Percentiles rank a stretch among this genome's conserved stretches.
Conservation (phyloP, 2,329 filamentous ascomycete species). For the Fusarium sp. region DNA sequence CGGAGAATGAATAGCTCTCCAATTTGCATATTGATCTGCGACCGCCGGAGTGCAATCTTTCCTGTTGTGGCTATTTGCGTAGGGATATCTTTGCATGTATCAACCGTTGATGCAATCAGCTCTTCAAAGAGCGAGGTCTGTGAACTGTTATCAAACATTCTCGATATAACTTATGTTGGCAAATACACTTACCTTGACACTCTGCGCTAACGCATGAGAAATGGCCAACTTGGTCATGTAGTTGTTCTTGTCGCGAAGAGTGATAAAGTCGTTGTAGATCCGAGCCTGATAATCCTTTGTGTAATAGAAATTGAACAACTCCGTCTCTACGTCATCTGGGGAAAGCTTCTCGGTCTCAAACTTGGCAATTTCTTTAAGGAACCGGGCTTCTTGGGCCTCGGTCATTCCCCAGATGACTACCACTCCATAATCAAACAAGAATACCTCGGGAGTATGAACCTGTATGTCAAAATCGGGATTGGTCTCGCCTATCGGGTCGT, state of each 20-base stretch:
- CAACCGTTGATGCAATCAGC: conserved; percentile 91
- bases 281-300: conserved; percentile 96
- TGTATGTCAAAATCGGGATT: conserved; percentile 84
- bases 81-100: conserved; percentile 92
- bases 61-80: conserved; percentile 93
- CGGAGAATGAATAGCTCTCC: conserved; percentile 97
- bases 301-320: conserved; percentile 99
- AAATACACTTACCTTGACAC: conserved; percentile 77
- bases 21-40: conserved; percentile 99
- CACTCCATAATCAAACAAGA: conserved; percentile 97
- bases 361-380: conserved; percentile 92
- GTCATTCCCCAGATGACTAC: conserved; percentile 99
- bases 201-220: conserved; percentile 93
- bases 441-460: conserved; percentile 93
- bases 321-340: conserved; percentile 90
- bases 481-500: conserved; percentile 56
- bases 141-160: conserved; percentile 30
- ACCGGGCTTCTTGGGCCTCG: conserved; percentile 86
- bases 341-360: conserved; percentile 93
- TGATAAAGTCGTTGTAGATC: conserved; percentile 99
- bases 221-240: conserved; percentile 99
- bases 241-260: conserved; percentile 90
- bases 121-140: conserved; percentile 96
- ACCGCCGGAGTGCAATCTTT: conserved; percentile 87
- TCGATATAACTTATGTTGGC: not conserved